phyloP scores from a whole-genome alignment of 306 rosid species.

The Castanea crenata region DNA sequence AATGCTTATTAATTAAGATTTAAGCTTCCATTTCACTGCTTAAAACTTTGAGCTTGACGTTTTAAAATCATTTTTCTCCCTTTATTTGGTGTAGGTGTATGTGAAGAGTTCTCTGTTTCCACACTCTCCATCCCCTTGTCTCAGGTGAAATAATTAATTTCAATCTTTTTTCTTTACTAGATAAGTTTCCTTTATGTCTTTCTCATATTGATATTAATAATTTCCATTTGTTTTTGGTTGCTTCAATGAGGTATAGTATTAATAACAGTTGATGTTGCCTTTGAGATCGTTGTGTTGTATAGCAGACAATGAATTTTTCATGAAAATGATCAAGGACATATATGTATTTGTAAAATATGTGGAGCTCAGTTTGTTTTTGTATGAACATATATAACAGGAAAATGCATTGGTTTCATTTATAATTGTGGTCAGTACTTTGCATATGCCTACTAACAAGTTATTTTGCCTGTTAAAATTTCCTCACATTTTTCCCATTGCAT shows the following conservation, averaged over 20 bases:
- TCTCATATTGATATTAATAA: background rate
- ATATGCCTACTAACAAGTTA: background rate
- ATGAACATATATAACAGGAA: background rate
- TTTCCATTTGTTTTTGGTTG: background rate
- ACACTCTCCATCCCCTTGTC: conserved; percentile 71
- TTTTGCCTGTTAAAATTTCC: background rate
- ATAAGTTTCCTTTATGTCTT: background rate
- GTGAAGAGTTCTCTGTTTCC: conserved; percentile 80
- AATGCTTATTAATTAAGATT: too few species aligned
- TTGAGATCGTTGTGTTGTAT: background rate
- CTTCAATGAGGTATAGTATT: background rate
- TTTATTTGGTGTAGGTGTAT: conserved; percentile 53
- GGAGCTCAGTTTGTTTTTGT: background rate
- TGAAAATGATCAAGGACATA: background rate
- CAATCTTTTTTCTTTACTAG: background rate
- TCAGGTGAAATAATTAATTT: conserved; percentile 42
- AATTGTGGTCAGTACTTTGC: background rate
- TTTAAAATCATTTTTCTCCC: background rate
- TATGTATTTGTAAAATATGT: background rate
- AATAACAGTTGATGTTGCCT: background rate
- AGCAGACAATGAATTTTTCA: background rate
- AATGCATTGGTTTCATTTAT: background rate
- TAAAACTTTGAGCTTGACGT: background rate
- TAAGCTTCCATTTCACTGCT: too few species aligned
- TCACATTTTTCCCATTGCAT: background rate